Evolutionary conservation across 2,329 filamentous ascomycete genomes (phyloP).

Genomic region (Xylariomycetidae sp.): DNA sequence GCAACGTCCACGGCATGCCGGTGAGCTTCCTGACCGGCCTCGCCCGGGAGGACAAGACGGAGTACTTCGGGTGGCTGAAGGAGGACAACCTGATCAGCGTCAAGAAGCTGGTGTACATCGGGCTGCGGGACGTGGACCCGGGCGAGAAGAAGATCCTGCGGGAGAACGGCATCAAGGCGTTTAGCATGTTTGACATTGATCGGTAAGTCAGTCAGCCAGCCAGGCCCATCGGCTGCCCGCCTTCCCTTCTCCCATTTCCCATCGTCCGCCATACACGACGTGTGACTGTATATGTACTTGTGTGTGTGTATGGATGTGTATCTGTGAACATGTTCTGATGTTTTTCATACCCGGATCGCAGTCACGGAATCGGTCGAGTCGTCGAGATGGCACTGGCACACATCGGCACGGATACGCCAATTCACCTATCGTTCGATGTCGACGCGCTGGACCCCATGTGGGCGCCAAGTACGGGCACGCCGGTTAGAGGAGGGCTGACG

Average conservation of each 20-base stretch:
- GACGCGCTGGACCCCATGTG: constrained; percentile 94
- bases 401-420: constrained; percentile 90
- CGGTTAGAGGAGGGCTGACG: constrained; percentile 88
- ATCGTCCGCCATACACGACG: too few relatives aligned
- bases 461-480: constrained; percentile 93
- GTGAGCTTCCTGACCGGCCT: constrained; percentile 87
- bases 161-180: constrained; percentile 88
- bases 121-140: constrained; percentile 85
- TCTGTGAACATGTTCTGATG: too few relatives aligned
- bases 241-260: background rate
- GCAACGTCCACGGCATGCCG: constrained; percentile 98
- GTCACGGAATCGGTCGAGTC: constrained; percentile 88
- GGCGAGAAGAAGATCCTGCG: constrained; percentile 89
- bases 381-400: constrained; percentile 98
- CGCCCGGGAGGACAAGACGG: constrained; percentile 67
- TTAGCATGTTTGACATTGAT: constrained; percentile 98
- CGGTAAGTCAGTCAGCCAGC: too few relatives aligned
- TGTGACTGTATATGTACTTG: too few relatives aligned
- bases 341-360: too few relatives aligned
- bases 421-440: constrained; percentile 95
- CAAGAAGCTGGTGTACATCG: constrained; percentile 94
- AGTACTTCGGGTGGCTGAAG: constrained; percentile 86
- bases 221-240: too few relatives aligned
- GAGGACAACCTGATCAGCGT: constrained; percentile 65
- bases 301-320: too few relatives aligned